Percentiles rank a stretch among this genome's conserved stretches.
These are phyloP conservation scores for Aspergillus uvarum DNA, from an alignment of 2,329 filamentous ascomycete genomes.

Conservation along the genomic window DNA sequence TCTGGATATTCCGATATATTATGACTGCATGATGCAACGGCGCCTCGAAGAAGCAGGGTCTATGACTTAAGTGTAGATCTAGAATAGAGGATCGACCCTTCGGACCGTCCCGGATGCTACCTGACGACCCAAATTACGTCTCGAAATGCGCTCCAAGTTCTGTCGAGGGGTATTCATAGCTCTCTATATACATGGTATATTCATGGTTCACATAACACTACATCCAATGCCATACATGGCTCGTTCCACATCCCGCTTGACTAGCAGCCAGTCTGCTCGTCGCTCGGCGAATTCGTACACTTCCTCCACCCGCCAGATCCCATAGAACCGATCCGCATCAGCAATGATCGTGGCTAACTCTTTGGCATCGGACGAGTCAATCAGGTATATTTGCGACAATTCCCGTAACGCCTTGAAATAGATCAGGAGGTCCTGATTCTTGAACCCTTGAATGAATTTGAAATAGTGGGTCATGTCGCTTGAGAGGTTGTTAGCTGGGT, in stretches of 20 bases:
- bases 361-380: constrained; percentile 81
- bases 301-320: constrained; percentile 92
- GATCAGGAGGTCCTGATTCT: constrained; percentile 77
- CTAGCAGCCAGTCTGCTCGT: constrained; percentile 90
- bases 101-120: background rate
- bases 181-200: constrained; percentile 15
- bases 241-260: constrained; percentile 84
- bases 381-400: constrained; percentile 91
- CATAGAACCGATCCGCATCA: constrained; percentile 83
- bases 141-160: background rate
- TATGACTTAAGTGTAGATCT: background rate
- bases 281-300: constrained; percentile 96
- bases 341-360: constrained; percentile 95
- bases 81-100: background rate
- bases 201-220: constrained; percentile 66
- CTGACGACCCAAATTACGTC: background rate
- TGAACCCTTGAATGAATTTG: constrained; percentile 75
- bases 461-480: constrained; percentile 96
- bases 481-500: constrained; percentile 6
- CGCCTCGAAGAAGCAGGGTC: background rate
- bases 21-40: background rate
- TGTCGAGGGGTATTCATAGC: constrained; percentile 11
- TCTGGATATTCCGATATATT: background rate
- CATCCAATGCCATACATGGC: constrained; percentile 98
- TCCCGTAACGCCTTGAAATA: constrained; percentile 93